phyloP scores from a whole-genome alignment of 768 basidiomycete genomes.

The Podaxis rugospora region DNA sequence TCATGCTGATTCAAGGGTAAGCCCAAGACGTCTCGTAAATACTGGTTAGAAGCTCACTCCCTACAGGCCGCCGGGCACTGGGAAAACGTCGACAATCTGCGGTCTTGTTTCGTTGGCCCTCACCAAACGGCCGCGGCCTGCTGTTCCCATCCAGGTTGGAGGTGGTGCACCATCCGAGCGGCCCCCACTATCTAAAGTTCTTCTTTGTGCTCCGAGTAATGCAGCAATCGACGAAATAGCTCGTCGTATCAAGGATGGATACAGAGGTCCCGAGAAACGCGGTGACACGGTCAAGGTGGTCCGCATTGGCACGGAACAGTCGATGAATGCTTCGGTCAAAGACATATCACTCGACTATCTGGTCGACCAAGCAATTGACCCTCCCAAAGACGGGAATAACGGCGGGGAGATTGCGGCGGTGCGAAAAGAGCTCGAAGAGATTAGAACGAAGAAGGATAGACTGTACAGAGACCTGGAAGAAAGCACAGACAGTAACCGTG shows the following conservation, averaged over 20 bases:
- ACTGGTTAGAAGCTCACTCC: neutral
- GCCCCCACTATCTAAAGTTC: conserved; percentile 53
- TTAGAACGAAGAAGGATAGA: conserved; percentile 54
- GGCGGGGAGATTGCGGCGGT: conserved; percentile 46
- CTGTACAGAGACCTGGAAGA: conserved; percentile 57
- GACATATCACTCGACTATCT: conserved; percentile 86
- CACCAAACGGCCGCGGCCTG: conserved; percentile 54
- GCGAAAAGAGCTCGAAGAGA: conserved; percentile 62
- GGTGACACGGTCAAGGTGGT: conserved; percentile 53
- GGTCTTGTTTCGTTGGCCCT: conserved; percentile 86
- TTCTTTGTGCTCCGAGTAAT: conserved; percentile 96
- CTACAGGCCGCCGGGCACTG: conserved; percentile 90
- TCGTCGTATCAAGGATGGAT: conserved; percentile 78
- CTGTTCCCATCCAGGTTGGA: conserved; percentile 48
- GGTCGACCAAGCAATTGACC: conserved; percentile 72
- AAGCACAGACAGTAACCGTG: conserved; percentile 55
- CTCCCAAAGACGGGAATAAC: conserved; percentile 27
- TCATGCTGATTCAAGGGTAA: conserved; percentile 93
- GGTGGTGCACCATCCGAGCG: conserved; percentile 34
- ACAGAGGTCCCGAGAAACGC: conserved; percentile 50
- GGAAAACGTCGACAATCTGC: conserved; percentile 97
- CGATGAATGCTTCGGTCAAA: conserved; percentile 74
- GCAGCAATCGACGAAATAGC: conserved; percentile 98
- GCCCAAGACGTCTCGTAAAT: conserved; percentile 12
- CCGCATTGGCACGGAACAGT: conserved; percentile 75